Evolutionary conservation across 352 stramenopile species (phyloP).

Genomic region (Pythium phragmitis): DNA sequence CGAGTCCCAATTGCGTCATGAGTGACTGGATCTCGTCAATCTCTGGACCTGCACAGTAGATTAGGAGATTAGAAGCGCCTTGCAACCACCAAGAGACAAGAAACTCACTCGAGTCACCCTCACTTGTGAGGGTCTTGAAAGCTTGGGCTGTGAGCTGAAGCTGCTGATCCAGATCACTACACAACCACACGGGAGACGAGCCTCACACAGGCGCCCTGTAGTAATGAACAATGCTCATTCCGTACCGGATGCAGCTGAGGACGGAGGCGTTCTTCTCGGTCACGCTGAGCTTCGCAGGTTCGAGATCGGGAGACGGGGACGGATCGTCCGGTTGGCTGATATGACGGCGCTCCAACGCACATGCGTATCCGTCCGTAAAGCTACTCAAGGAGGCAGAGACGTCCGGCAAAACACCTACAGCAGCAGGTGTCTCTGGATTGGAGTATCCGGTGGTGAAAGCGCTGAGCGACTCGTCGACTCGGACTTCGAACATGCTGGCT

Average conservation of each 20-base stretch:
- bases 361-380: constrained; percentile 30
- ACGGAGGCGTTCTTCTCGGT: constrained; percentile 8
- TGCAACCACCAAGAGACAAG: neutral
- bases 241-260: constrained; percentile 32
- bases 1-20: constrained; percentile 31
- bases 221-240: neutral
- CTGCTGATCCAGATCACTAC: constrained; percentile 34
- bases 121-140: constrained; percentile 17
- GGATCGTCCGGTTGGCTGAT: neutral
- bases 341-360: neutral
- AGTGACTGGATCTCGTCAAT: constrained; percentile 44
- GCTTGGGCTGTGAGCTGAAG: constrained; percentile 24
- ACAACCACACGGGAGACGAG: constrained; percentile 1
- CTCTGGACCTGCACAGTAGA: constrained; percentile 24
- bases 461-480: constrained; percentile 31
- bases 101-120: constrained; percentile 10
- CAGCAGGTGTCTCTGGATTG: neutral
- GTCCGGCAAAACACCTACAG: neutral
- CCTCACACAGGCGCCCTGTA: neutral
- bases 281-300: neutral
- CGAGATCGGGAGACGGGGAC: neutral
- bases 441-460: constrained; percentile 29
- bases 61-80: neutral
- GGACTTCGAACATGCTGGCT: neutral
- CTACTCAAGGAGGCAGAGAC: constrained; percentile 28